A percentile compares a stretch with the other conserved stretches of the same genome.
Conservation (phyloP, 2,329 filamentous ascomycete species). For the Botrytis sinoallii region DNA sequence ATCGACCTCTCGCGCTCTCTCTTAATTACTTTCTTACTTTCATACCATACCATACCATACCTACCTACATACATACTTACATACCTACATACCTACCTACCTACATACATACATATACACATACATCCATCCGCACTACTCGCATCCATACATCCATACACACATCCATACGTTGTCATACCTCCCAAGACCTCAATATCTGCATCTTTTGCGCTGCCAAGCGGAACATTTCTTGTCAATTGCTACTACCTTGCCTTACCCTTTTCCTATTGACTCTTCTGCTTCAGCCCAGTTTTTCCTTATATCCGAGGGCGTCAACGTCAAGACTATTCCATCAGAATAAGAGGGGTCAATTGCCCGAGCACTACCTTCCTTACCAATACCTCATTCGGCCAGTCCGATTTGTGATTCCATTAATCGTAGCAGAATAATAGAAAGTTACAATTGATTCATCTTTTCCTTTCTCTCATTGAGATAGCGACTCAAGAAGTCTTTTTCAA, state of each 20-base stretch:
- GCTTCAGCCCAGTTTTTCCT: not conserved
- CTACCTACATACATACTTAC: too few species aligned
- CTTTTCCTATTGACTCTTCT: not conserved
- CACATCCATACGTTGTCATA: not conserved
- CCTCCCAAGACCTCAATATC: constrained; percentile 7
- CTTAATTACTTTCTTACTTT: not conserved
- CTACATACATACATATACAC: not conserved
- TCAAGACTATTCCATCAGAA: constrained; percentile 6
- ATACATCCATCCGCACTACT: not conserved
- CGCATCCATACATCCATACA: not conserved
- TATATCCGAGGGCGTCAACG: constrained; percentile 7
- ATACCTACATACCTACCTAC: too few species aligned
- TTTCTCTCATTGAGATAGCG: not conserved
- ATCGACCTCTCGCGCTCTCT: not conserved
- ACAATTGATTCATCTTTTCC: constrained; percentile 12
- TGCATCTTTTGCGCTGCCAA: constrained; percentile 10
- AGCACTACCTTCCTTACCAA: not conserved
- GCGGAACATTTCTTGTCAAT: constrained; percentile 6
- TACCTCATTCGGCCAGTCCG: constrained; percentile 3
- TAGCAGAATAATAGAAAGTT: not conserved
- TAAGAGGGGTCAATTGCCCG: constrained; percentile 16
- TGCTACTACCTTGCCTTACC: not conserved
- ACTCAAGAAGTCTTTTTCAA: constrained; percentile 7
- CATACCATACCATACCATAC: not conserved
- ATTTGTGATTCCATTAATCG: not conserved